Evolutionary conservation across 208 protist species (phyloP).

Genomic region (Crithidia thermophila): DNA sequence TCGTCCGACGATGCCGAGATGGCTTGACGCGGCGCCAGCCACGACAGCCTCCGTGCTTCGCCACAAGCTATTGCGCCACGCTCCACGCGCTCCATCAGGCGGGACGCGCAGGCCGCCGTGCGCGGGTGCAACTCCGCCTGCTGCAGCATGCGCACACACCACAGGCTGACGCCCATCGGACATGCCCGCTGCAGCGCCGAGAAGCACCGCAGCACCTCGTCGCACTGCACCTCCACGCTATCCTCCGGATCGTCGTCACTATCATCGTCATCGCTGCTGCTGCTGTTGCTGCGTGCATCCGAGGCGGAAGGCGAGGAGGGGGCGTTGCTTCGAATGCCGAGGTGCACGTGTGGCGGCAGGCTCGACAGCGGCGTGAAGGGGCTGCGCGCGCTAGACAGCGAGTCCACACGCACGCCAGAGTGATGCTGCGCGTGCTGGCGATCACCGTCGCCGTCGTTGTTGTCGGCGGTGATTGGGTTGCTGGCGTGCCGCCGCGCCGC

Average conservation of each 20-base stretch:
- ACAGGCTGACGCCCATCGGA: conserved; percentile 25
- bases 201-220: conserved; percentile 29
- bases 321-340: neutral
- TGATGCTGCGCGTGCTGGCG: too few relatives aligned
- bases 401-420: too few relatives aligned
- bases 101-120: conserved; percentile 8
- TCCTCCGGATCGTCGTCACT: neutral
- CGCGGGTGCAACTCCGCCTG: conserved; percentile 20
- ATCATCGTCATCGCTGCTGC: neutral
- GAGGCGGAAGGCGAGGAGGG: neutral
- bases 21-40: neutral
- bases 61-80: neutral
- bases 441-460: too few relatives aligned
- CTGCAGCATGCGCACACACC: conserved; percentile 29
- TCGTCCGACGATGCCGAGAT: neutral
- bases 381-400: too few relatives aligned
- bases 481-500: neutral
- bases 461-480: neutral
- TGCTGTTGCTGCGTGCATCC: neutral
- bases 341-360: neutral
- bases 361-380: conserved; percentile 2
- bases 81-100: conserved; percentile 16
- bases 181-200: conserved; percentile 19
- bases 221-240: conserved; percentile 19
- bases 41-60: neutral